Evolutionary conservation across 345 rosid species (phyloP).

Genomic region (Punica granatum): DNA sequence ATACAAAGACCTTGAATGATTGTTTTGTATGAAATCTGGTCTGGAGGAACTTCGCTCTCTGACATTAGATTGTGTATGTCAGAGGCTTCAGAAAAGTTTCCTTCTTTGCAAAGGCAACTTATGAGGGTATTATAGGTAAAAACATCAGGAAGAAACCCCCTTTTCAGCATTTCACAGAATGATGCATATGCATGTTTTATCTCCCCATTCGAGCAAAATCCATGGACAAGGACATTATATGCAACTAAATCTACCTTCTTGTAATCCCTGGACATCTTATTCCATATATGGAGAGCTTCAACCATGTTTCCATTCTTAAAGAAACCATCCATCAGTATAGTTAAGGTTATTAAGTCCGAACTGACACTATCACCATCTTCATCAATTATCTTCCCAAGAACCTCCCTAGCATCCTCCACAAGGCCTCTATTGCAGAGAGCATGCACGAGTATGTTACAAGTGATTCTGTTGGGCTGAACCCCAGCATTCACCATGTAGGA

Average conservation of each 20-base stretch:
- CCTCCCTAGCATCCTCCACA: slow-evolving; percentile 37
- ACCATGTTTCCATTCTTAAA: slow-evolving; percentile 47
- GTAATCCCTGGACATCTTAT: slow-evolving; percentile 27
- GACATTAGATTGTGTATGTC: slow-evolving; percentile 38
- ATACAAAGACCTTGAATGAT: slow-evolving; percentile 51
- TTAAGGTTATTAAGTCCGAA: slow-evolving; percentile 39
- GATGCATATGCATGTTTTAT: slow-evolving; percentile 35
- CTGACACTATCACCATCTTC: slow-evolving; percentile 23
- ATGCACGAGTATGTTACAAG: slow-evolving; percentile 54
- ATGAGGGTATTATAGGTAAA: slow-evolving; percentile 58
- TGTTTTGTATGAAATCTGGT: slow-evolving; percentile 47
- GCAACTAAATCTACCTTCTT: slow-evolving; percentile 33
- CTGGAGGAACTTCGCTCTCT: slow-evolving; percentile 46
- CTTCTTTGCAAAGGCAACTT: slow-evolving; percentile 51
- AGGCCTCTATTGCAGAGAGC: slow-evolving; percentile 57
- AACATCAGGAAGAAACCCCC: slow-evolving; percentile 52
- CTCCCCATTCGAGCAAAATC: slow-evolving; percentile 35
- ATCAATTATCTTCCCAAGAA: slow-evolving; percentile 37
- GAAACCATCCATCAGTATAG: slow-evolving; percentile 65
- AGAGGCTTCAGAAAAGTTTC: slow-evolving; percentile 47
- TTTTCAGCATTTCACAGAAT: slow-evolving; percentile 58
- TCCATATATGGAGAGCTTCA: slow-evolving; percentile 46
- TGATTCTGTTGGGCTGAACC: slow-evolving; percentile 49
- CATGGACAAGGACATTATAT: slow-evolving; percentile 65
- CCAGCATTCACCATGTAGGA: slow-evolving; percentile 41